These are phyloP conservation scores for Alternaria triticina DNA, from an alignment of 2,329 filamentous ascomycete species.

Conservation along the genomic window DNA sequence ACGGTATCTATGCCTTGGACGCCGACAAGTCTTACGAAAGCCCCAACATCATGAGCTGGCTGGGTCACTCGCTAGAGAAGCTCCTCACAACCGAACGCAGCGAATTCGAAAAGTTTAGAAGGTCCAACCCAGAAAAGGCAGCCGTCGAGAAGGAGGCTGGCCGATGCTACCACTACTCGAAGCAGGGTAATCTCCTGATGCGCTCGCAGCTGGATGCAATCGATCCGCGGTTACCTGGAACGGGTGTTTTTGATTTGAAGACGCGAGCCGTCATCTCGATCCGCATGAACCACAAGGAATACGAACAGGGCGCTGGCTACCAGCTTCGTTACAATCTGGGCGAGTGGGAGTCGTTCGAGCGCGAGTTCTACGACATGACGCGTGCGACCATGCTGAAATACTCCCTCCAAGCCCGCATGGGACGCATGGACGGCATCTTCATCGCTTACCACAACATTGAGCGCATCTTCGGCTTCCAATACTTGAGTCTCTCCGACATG, in stretches of 20 bases:
- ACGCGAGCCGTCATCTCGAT: conserved; percentile 91
- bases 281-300: conserved; percentile 80
- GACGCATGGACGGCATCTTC: conserved; percentile 98
- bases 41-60: conserved; percentile 85
- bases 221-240: conserved; percentile 83
- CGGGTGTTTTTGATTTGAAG: conserved; percentile 95
- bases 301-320: conserved; percentile 80
- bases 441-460: conserved; percentile 95
- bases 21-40: conserved; percentile 90
- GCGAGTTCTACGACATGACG: conserved; percentile 97
- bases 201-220: conserved; percentile 93
- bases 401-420: conserved; percentile 94
- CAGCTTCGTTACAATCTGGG: conserved; percentile 81
- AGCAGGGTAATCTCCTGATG: conserved; percentile 86
- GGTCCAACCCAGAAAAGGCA: conserved; percentile 64
- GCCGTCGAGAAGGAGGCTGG: conserved; percentile 67
- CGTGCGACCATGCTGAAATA: conserved; percentile 95
- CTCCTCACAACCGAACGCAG: conserved; percentile 82
- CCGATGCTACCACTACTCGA: conserved; percentile 80
- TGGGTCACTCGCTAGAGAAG: conserved; percentile 97
- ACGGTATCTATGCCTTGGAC: conserved; percentile 92
- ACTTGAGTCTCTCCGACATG: conserved; percentile 85
- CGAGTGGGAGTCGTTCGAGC: conserved; percentile 87
- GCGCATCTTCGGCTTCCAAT: conserved; percentile 97
- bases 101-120: conserved; percentile 83